phyloP scores from a whole-genome alignment of 495 filamentous ascomycete species.

The Aspergillus nidulans region DNA sequence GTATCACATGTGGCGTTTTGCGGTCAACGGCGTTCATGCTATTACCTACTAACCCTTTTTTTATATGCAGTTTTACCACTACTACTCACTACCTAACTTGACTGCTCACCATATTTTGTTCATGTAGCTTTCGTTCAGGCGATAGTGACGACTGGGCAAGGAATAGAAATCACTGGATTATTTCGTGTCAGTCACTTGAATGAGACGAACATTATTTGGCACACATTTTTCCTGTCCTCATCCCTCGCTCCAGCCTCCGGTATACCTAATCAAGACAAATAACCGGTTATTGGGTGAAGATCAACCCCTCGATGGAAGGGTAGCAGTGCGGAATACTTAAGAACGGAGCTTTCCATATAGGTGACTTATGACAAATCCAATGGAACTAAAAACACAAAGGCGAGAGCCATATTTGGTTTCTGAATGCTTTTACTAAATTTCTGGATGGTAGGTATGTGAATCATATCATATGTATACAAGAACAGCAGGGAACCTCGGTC shows the following conservation, averaged over 20 bases:
- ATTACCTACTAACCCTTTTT: not conserved
- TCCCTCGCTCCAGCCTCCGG: not conserved
- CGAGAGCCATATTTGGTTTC: not conserved
- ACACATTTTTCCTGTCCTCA: not conserved
- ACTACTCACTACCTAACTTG: not conserved
- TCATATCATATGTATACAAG: conserved; percentile 8
- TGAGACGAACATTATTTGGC: not conserved
- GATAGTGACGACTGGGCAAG: not conserved
- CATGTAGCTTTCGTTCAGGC: not conserved
- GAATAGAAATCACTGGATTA: not conserved
- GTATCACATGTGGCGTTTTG: not conserved
- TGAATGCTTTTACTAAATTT: conserved; percentile 5
- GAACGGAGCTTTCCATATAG: not conserved
- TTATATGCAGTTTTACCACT: not conserved
- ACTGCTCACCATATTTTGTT: not conserved
- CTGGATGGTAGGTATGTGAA: not conserved
- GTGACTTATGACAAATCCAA: not conserved
- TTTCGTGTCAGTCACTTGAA: not conserved
- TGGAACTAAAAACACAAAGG: no score
- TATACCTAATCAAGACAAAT: not conserved
- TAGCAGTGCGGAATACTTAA: not conserved
- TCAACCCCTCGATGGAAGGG: not conserved
- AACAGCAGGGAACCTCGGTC: not conserved
- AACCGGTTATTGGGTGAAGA: not conserved
- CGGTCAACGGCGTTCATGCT: conserved; percentile 1